Evolutionary conservation across 2,329 filamentous ascomycete genomes (phyloP).

Genomic region (Epichloe scottii): DNA sequence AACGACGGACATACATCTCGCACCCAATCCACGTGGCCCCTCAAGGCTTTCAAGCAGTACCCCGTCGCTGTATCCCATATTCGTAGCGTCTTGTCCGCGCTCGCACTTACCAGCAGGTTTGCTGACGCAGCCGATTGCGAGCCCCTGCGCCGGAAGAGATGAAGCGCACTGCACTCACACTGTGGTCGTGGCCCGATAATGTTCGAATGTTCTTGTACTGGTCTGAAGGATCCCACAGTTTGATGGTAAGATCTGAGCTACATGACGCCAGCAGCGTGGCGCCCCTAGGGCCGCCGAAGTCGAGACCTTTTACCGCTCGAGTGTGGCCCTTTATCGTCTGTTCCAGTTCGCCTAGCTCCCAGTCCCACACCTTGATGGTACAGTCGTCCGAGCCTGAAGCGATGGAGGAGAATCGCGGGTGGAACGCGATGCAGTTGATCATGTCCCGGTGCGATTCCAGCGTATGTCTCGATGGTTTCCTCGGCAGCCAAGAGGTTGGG

Average conservation of each 20-base stretch:
- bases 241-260: conserved; percentile 79
- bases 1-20: conserved; percentile 71
- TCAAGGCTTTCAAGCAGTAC: conserved; percentile 76
- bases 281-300: conserved; percentile 76
- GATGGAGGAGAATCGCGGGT: conserved; percentile 80
- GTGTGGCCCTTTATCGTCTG: conserved; percentile 87
- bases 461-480: conserved; percentile 65
- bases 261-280: conserved; percentile 52
- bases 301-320: conserved; percentile 74
- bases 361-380: conserved; percentile 96
- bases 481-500: conserved; percentile 76
- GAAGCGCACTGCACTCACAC: conserved; percentile 75
- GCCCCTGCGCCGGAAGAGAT: conserved; percentile 71
- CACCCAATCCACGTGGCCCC: conserved; percentile 78
- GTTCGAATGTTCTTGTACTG: conserved; percentile 92
- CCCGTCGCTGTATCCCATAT: conserved; percentile 90
- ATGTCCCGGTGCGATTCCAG: conserved; percentile 71
- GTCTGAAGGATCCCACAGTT: conserved; percentile 84
- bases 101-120: conserved; percentile 74
- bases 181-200: conserved; percentile 84
- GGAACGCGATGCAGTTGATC: conserved; percentile 82
- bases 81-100: conserved; percentile 67
- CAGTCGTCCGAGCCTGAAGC: conserved; percentile 86
- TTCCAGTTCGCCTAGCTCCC: conserved; percentile 85
- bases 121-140: conserved; percentile 60